Conservation (phyloP, 371 early-diverging fungal species). For the Rhizopus stolonifer region DNA sequence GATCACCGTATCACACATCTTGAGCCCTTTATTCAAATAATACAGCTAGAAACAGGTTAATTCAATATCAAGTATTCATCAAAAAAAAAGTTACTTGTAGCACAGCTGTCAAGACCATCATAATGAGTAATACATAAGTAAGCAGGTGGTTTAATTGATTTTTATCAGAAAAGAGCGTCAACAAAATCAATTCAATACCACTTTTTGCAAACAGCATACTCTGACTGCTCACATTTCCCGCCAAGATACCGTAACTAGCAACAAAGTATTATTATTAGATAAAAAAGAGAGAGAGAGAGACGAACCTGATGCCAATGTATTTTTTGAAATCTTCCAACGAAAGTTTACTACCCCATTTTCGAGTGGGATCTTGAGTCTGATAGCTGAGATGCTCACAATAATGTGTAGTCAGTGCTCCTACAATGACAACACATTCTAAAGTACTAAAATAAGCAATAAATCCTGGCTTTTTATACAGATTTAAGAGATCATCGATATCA, state of each 20-base stretch:
- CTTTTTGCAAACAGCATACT: conserved; percentile 80
- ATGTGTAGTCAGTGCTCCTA: conserved; percentile 51
- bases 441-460: conserved; percentile 74
- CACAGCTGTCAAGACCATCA: conserved; percentile 64
- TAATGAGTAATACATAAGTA: conserved; percentile 68
- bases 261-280: background rate
- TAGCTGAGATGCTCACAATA: conserved; percentile 48
- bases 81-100: conserved; percentile 53
- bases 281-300: background rate
- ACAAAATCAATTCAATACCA: conserved; percentile 70
- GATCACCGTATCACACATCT: conserved; percentile 76
- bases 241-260: conserved; percentile 62
- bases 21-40: conserved; percentile 77
- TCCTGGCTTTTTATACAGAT: conserved; percentile 67
- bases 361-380: conserved; percentile 24
- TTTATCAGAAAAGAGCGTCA: conserved; percentile 58
- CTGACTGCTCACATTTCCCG: conserved; percentile 78
- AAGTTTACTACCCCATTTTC: conserved; percentile 23
- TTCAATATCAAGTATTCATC: too few relatives aligned
- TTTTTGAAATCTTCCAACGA: conserved; percentile 31
- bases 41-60: conserved; percentile 58
- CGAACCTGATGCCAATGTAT: conserved; percentile 45
- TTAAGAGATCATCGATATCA: conserved; percentile 67
- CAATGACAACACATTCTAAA: conserved; percentile 53
- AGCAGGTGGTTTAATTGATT: conserved; percentile 73